phyloP scores from a whole-genome alignment of 225 moss, liverwort and hornwort genomes.

The Climacium dendroides region DNA sequence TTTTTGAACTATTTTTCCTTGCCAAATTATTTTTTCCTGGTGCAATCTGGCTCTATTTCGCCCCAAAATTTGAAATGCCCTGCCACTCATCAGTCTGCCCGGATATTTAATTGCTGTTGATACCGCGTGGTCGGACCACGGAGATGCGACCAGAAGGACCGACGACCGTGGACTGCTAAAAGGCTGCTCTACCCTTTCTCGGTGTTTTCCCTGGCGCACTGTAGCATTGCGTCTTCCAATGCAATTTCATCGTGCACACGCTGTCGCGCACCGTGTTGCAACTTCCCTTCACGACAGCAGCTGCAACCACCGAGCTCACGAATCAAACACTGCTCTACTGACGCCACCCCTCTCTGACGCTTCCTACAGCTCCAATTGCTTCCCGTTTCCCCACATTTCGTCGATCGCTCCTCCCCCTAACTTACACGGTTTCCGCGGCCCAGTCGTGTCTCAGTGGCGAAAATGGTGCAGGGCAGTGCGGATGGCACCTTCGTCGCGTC shows the following conservation, averaged over 20 bases:
- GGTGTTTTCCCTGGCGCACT: neutral
- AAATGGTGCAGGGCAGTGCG: neutral
- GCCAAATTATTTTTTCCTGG: no score
- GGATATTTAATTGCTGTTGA: no score
- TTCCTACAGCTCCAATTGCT: neutral
- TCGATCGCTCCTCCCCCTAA: neutral
- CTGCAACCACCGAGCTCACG: neutral
- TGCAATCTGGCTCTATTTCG: no score
- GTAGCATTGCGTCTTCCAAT: neutral
- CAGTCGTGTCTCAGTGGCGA: neutral
- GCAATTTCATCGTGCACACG: neutral
- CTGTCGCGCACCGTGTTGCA: neutral
- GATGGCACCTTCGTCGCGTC: neutral
- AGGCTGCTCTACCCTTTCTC: neutral
- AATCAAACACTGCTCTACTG: neutral
- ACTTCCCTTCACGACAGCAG: neutral
- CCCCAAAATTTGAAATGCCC: no score
- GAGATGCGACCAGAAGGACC: neutral
- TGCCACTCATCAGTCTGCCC: no score
- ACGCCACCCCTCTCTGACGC: neutral
- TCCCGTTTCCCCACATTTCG: neutral
- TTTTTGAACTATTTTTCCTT: no score
- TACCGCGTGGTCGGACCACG: neutral
- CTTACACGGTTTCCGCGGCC: neutral
- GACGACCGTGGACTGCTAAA: neutral